phyloP scores from a whole-genome alignment of 805 yeast genomes.

The Zygoascus flipseniorum region DNA sequence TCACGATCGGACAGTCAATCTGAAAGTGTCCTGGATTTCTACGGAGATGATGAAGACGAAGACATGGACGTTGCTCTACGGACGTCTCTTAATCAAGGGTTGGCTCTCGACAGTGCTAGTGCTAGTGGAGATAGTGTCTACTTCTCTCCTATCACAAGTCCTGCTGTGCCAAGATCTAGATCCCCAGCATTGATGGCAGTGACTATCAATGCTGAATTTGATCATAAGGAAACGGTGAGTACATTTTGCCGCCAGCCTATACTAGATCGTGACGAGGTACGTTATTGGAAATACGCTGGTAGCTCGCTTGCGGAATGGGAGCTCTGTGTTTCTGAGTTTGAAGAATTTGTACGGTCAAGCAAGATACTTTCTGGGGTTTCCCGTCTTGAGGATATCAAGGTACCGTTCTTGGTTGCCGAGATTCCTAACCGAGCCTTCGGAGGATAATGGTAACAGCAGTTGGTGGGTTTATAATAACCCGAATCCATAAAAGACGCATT shows the following conservation, averaged over 20 bases:
- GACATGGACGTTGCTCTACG: not conserved
- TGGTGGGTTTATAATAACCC: not conserved
- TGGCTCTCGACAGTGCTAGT: not conserved
- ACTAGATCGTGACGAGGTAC: slow-evolving; percentile 13
- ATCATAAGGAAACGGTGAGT: not conserved
- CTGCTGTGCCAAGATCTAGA: not conserved
- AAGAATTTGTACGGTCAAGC: slow-evolving; percentile 27
- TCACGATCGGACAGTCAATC: not conserved
- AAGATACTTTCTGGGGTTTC: slow-evolving; percentile 19
- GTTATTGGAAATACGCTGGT: slow-evolving; percentile 32
- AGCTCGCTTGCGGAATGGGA: slow-evolving; percentile 34
- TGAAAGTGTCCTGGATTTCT: slow-evolving; percentile 3
- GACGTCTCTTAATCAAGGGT: not conserved
- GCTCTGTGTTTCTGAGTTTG: slow-evolving; percentile 27
- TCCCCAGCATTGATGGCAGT: not conserved
- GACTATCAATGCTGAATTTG: not conserved
- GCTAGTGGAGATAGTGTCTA: not conserved
- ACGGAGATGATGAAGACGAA: slow-evolving; percentile 4
- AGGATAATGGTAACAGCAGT: not conserved
- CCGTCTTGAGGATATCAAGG: slow-evolving; percentile 24
- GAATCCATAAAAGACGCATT: too few relatives aligned
- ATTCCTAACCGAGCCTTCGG: slow-evolving; percentile 19
- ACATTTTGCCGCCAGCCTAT: not conserved
- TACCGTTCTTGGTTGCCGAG: slow-evolving; percentile 32
- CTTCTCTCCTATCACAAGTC: not conserved